Percentiles rank a stretch among this genome's conserved stretches.
Evolutionary conservation across 805 yeast species (phyloP).

Genomic region (Jamesozyma lodderae): DNA sequence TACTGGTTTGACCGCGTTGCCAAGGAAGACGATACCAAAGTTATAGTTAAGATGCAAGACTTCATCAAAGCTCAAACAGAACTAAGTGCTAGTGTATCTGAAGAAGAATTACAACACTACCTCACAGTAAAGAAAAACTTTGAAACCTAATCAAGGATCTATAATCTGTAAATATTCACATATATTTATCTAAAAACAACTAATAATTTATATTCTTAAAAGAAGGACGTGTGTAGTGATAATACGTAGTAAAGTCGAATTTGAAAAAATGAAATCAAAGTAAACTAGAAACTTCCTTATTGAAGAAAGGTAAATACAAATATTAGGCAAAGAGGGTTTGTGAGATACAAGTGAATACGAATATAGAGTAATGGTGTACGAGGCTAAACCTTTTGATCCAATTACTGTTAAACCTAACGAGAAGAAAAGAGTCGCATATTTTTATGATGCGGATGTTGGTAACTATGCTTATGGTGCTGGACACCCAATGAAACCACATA

Average conservation of each 20-base stretch:
- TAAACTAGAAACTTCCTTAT: too few species aligned
- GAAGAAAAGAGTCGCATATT: slow-evolving; percentile 57
- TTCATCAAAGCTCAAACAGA: slow-evolving; percentile 67
- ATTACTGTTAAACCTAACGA: slow-evolving; percentile 47
- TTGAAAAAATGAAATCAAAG: too few species aligned
- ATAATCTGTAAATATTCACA: too few species aligned
- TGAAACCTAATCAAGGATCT: slow-evolving; percentile 36
- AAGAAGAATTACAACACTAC: slow-evolving; percentile 79
- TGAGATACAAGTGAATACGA: too few species aligned
- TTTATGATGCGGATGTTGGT: slow-evolving; percentile 88
- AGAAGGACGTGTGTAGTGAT: too few species aligned
- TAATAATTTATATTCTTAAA: too few species aligned
- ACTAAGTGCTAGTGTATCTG: slow-evolving; percentile 77
- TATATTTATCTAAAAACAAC: too few species aligned
- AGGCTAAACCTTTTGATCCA: slow-evolving; percentile 54
- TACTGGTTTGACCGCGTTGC: slow-evolving; percentile 91
- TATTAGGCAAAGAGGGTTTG: too few species aligned
- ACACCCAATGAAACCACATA: slow-evolving; percentile 98
- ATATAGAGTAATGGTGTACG: slow-evolving; percentile 34
- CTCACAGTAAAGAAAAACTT: slow-evolving; percentile 68
- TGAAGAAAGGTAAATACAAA: too few species aligned
- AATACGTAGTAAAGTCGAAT: too few species aligned
- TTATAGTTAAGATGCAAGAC: slow-evolving; percentile 60
- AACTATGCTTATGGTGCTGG: slow-evolving; percentile 98
- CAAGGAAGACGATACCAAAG: slow-evolving; percentile 53